Percentiles rank a stretch among this genome's conserved stretches.
Evolutionary conservation across 2,329 filamentous ascomycete genomes (phyloP).

Genomic region (Tetracladium maxilliforme): DNA sequence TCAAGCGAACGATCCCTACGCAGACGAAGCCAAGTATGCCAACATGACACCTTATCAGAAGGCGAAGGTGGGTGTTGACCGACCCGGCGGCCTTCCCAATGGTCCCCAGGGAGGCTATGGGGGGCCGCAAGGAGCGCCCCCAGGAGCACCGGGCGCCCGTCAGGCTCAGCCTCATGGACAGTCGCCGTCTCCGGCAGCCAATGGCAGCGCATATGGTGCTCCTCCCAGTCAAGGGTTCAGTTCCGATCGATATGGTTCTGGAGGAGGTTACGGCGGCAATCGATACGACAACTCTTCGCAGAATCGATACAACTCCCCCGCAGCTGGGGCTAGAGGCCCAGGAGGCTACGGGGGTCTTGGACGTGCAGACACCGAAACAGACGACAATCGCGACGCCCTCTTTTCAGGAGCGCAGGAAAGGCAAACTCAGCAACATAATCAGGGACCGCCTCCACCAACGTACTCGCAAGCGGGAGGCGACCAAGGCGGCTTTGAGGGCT

Average conservation of each 20-base stretch:
- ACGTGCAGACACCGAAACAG: conserved; percentile 23
- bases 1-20: conserved; percentile 39
- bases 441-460: conserved; percentile 6
- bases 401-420: conserved; percentile 28
- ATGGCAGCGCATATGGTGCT: conserved; percentile 10
- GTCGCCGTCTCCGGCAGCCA: conserved; percentile 6
- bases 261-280: conserved; percentile 35
- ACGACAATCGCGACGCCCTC: conserved; percentile 45
- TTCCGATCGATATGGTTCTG: conserved; percentile 34
- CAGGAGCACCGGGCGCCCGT: conserved; percentile 2
- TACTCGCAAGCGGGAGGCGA: conserved; percentile 10
- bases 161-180: too few relatives aligned
- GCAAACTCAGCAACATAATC: conserved; percentile 10
- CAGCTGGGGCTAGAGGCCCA: conserved; percentile 25
- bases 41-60: conserved; percentile 29
- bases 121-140: neutral
- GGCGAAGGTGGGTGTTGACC: conserved; percentile 15
- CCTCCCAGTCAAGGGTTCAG: conserved; percentile 30
- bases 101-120: conserved; percentile 16
- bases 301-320: conserved; percentile 12
- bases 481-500: conserved; percentile 30
- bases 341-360: conserved; percentile 49
- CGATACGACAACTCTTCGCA: conserved; percentile 28
- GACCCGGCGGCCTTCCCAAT: conserved; percentile 18
- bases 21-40: conserved; percentile 37